Base-by-base conservation (phyloP, 306 rosid genomes). In the Pueraria montana region DNA sequence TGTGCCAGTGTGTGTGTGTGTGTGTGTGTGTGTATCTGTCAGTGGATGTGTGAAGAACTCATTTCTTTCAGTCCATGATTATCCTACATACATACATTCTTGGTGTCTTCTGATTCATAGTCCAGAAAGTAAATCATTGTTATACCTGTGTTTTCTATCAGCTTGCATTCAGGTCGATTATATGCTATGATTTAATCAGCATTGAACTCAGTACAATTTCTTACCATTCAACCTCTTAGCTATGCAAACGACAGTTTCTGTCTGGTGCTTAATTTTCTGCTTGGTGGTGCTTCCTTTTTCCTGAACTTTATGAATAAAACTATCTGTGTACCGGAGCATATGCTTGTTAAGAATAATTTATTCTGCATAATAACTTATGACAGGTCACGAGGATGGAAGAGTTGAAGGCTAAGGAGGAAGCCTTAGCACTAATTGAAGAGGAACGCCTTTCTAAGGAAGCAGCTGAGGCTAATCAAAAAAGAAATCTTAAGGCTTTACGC, bases 341-440 rank as follows among this genome's bases (percentile, higher is more conserved):
- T 58, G 79, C 63, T 49, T 78, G 72, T 84, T 70, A 64, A 46
- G 74, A 84, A 76, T 23, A 55, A 73, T 64, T 62, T 79, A 53
- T 45, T 71, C 56, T 65, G 75, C 64, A 26, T 24, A 80, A 71
- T 56, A 55, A 74, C 74, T 84, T 69, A 21, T 89, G 80, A 65
- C 88, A 96, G 99, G 87, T 75, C 42, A 88, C 87, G 84, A 88
- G 91, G 96, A 87, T 72, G 80, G 92, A 91, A 82, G 98, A 92
- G 86, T 20, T 91, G 86, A 91, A 92, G 84, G 98, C 91, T 52
- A 94, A 93, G 87, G 98, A 92, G 74, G 88, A 83, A 72, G 95
- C 94, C 52, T 40, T 80, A 36, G 67, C 86, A 38, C 90, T 85
- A 53, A 86, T 90, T 74, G 95, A 87, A 75, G 97, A 91, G 83